phyloP scores from a whole-genome alignment of 2,329 filamentous ascomycete genomes.

The Nigrospora osmanthi region DNA sequence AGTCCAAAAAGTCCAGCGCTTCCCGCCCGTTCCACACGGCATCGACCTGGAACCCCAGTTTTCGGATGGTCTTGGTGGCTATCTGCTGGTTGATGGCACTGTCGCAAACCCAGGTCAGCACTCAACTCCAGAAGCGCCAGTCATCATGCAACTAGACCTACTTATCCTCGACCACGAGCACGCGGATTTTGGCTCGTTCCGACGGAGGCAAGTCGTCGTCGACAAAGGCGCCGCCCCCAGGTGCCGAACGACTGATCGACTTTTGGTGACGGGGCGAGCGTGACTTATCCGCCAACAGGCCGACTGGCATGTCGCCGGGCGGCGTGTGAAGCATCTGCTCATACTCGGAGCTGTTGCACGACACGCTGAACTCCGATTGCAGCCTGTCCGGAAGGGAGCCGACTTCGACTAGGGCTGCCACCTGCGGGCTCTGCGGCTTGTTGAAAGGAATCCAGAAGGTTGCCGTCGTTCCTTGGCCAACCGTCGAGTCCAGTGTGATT shows the following conservation, averaged over 20 bases:
- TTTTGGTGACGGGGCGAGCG: slow-evolving; percentile 18
- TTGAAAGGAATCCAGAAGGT: slow-evolving; percentile 73
- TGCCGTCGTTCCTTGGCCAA: slow-evolving; percentile 64
- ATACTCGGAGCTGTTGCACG: slow-evolving; percentile 59
- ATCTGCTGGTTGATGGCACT: slow-evolving; percentile 67
- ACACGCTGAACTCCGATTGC: slow-evolving; percentile 55
- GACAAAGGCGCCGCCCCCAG: slow-evolving; percentile 14
- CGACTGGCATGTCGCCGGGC: slow-evolving; percentile 19
- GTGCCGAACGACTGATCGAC: slow-evolving; percentile 24
- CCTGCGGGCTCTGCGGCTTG: slow-evolving; percentile 48
- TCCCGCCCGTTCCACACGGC: slow-evolving; percentile 75
- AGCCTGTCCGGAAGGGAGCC: slow-evolving; percentile 60
- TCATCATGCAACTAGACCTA: slow-evolving; percentile 27
- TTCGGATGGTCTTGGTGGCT: slow-evolving; percentile 65
- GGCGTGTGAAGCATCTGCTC: slow-evolving; percentile 39
- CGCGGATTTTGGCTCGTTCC: slow-evolving; percentile 55
- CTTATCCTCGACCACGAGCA: slow-evolving; percentile 81
- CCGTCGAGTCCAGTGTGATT: slow-evolving; percentile 61
- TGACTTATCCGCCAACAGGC: slow-evolving; percentile 17
- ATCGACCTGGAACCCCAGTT: slow-evolving; percentile 62
- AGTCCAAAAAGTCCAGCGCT: slow-evolving; percentile 63
- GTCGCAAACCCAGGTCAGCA: no score
- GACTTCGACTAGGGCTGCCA: slow-evolving; percentile 49
- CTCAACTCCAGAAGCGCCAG: no score
- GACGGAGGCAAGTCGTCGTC: slow-evolving; percentile 38